Evolutionary conservation across 106 monocot genomes (phyloP).

Genomic region (Vanilla planifolia): DNA sequence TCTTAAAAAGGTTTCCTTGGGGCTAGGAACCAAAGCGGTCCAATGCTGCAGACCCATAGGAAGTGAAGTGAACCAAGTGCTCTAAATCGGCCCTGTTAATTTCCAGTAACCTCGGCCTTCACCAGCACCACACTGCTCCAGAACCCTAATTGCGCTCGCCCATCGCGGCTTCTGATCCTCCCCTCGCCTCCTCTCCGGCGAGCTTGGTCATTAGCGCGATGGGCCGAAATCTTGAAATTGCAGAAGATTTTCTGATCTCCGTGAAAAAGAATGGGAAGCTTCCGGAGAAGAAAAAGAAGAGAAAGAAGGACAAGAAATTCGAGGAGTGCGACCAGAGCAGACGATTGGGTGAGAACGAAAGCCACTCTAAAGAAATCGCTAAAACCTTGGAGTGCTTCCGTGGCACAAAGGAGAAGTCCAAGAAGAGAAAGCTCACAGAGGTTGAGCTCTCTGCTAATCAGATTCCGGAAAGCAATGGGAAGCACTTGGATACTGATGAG

Average conservation of each 20-base stretch:
- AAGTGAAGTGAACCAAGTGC: too few relatives aligned
- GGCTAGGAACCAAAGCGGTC: too few relatives aligned
- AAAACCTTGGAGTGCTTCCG: neutral
- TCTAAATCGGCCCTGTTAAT: too few relatives aligned
- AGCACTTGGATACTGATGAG: neutral
- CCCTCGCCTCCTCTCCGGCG: neutral
- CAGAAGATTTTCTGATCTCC: conserved; percentile 17
- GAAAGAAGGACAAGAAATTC: conserved; percentile 8
- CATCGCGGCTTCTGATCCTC: neutral
- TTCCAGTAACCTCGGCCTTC: too few relatives aligned
- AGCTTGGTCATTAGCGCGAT: conserved; percentile 9
- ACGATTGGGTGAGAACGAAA: neutral
- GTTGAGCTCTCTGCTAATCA: neutral
- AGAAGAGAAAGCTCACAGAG: conserved; percentile 4
- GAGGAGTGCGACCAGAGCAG: conserved; percentile 20
- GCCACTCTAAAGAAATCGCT: neutral
- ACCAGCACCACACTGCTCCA: too few relatives aligned
- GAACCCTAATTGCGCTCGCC: conserved; percentile 7
- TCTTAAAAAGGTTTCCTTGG: too few relatives aligned
- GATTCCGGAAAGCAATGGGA: neutral
- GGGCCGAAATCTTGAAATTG: conserved; percentile 27
- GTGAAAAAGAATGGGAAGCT: neutral
- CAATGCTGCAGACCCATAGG: too few relatives aligned
- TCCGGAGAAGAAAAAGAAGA: conserved; percentile 2
- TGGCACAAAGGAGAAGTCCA: conserved; percentile 5